These are phyloP conservation scores for Dillenia turbinata DNA, from an alignment of 164 flowering plant genomes.

Conservation along the genomic window DNA sequence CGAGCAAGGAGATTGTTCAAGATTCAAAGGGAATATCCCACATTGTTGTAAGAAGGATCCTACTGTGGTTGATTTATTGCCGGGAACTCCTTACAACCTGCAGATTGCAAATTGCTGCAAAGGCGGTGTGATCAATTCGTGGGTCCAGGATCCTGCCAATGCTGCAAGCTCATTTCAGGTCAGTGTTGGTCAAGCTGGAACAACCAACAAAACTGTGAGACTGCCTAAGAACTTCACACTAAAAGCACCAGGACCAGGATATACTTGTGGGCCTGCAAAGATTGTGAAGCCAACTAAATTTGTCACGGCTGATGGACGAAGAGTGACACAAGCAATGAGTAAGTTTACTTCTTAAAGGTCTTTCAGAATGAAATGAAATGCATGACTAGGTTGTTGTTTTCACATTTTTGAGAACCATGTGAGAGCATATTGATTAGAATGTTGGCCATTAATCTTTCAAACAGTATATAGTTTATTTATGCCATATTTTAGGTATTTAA, in stretches of 20 bases:
- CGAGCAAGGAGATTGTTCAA: conserved; percentile 78
- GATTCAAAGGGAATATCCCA: conserved; percentile 52
- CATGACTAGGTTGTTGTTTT: too few species aligned
- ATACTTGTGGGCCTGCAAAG: conserved; percentile 65
- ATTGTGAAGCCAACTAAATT: conserved; percentile 40
- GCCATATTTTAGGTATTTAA: too few species aligned
- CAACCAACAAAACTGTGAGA: conserved; percentile 58
- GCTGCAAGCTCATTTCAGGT: conserved; percentile 63
- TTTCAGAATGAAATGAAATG: too few species aligned
- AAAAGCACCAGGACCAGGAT: conserved; percentile 58
- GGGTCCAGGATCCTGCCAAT: conserved; percentile 59
- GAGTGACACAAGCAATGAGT: conserved; percentile 63
- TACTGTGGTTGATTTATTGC: conserved; percentile 62
- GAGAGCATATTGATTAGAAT: too few species aligned
- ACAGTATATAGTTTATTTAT: too few species aligned
- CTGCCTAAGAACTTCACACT: conserved; percentile 75
- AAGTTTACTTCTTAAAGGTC: conserved; percentile 17
- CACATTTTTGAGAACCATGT: too few species aligned
- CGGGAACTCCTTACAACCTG: conserved; percentile 78
- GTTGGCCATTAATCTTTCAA: too few species aligned
- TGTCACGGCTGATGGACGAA: conserved; percentile 35
- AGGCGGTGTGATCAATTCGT: conserved; percentile 63
- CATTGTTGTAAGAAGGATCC: conserved; percentile 77
- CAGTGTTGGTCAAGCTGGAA: conserved; percentile 70
- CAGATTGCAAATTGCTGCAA: conserved; percentile 77